These are phyloP conservation scores for Berberis vulgaris DNA, from an alignment of 164 flowering plant species.

Conservation along the genomic window DNA sequence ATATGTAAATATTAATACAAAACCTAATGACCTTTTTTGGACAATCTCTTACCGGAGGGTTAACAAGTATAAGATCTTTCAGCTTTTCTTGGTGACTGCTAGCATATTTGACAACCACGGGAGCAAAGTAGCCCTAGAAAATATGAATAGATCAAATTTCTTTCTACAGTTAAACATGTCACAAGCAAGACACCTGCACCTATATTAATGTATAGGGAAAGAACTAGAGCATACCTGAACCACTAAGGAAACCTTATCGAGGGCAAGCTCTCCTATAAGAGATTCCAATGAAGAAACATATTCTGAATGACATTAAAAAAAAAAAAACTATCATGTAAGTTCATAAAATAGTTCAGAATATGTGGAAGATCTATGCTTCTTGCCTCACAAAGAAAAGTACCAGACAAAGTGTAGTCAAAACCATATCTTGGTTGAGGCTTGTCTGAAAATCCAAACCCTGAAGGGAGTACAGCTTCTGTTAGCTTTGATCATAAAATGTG, in stretches of 20 bases:
- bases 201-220: background rate
- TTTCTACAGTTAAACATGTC: background rate
- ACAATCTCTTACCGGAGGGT: conserved; percentile 67
- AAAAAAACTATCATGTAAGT: background rate
- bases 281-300: conserved; percentile 73
- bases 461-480: conserved; percentile 5
- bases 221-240: conserved; percentile 56
- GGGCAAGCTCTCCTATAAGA: conserved; percentile 40
- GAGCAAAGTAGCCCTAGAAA: conserved; percentile 84
- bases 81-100: conserved; percentile 66
- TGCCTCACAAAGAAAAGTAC: conserved; percentile 25
- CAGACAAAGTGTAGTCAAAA: conserved; percentile 83
- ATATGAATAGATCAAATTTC: conserved; percentile 6
- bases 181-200: background rate
- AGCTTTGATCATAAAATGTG: background rate
- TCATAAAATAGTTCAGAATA: background rate
- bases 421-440: conserved; percentile 94
- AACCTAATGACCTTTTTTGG: background rate
- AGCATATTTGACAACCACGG: conserved; percentile 81
- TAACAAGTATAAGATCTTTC: conserved; percentile 61
- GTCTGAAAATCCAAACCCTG: conserved; percentile 98
- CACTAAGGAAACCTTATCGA: conserved; percentile 59
- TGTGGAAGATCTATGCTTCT: background rate
- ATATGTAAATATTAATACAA: no score
- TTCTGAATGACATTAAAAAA: conserved; percentile 34